These are phyloP conservation scores for Fusarium ramigenum DNA, from an alignment of 2,329 filamentous ascomycete species.

Conservation along the genomic window DNA sequence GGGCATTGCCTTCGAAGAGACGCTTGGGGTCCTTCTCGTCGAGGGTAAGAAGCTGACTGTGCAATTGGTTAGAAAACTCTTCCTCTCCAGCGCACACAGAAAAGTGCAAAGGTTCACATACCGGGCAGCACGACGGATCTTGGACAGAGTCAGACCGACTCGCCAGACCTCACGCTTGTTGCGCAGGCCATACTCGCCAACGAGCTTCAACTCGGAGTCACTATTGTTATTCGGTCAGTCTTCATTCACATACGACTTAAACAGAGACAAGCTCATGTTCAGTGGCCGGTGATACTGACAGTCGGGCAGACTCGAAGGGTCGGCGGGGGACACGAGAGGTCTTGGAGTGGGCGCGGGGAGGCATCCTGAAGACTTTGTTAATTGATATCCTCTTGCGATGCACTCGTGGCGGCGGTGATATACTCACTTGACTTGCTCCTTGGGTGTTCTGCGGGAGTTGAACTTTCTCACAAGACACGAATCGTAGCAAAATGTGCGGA, in stretches of 20 bases:
- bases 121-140: constrained; percentile 99
- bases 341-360: constrained; percentile 85
- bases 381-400: constrained; percentile 29
- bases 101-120: constrained; percentile 55
- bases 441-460: constrained; percentile 49
- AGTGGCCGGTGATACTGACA: constrained; percentile 99
- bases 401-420: constrained; percentile 4
- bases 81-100: background rate
- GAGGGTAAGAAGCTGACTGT: constrained; percentile 98
- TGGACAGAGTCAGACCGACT: constrained; percentile 98
- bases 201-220: constrained; percentile 99
- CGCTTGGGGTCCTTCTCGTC: constrained; percentile 99
- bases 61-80: constrained; percentile 37
- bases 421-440: constrained; percentile 55
- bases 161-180: constrained; percentile 99
- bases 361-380: constrained; percentile 50
- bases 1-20: constrained; percentile 99
- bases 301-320: constrained; percentile 99
- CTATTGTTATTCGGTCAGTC: constrained; percentile 77
- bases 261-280: constrained; percentile 96
- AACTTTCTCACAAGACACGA: constrained; percentile 43
- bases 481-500: constrained; percentile 46
- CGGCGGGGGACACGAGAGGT: constrained; percentile 98
- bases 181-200: constrained; percentile 99
- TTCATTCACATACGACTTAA: constrained; percentile 86